A percentile compares a stretch with the other conserved stretches of the same genome.
Conservation (phyloP, 257 asterid genomes). For the Schizonepeta tenuifolia region DNA sequence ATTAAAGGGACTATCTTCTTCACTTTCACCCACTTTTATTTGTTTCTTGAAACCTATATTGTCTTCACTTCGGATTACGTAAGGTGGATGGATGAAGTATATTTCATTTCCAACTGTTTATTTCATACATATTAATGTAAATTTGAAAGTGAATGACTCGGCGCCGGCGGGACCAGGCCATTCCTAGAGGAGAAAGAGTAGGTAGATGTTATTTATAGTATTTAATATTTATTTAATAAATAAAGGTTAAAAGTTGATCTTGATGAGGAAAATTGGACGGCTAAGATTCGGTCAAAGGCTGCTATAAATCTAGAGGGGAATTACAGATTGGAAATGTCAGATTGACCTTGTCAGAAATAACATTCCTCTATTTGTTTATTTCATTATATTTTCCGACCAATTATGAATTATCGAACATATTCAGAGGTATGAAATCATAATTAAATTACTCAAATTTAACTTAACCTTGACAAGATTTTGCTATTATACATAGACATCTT, state of each 20-base stretch:
- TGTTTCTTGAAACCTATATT: too few species aligned
- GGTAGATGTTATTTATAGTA: too few species aligned
- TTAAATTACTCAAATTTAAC: neutral
- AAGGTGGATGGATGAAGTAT: too few species aligned
- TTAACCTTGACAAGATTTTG: neutral
- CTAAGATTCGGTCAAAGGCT: constrained; percentile 82
- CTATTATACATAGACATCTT: neutral
- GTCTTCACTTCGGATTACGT: too few species aligned
- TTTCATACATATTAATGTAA: too few species aligned
- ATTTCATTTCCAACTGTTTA: too few species aligned
- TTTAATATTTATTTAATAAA: neutral
- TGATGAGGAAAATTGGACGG: constrained; percentile 42
- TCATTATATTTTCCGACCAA: too few species aligned
- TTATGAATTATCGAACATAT: too few species aligned
- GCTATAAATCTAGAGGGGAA: constrained; percentile 40
- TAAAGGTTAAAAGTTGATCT: constrained; percentile 22
- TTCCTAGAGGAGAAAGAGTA: too few species aligned
- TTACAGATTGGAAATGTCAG: constrained; percentile 45
- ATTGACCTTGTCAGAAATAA: constrained; percentile 50
- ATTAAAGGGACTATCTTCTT: too few species aligned
- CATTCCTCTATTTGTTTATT: constrained; percentile 46
- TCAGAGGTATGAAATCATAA: neutral
- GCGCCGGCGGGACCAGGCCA: neutral
- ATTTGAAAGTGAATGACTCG: neutral
- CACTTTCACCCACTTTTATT: too few species aligned